A percentile compares a stretch with the other conserved stretches of the same genome.
Evolutionary conservation across 1,284 basidiomycete genomes (phyloP).

Genomic region (Heterobasidion annosum): DNA sequence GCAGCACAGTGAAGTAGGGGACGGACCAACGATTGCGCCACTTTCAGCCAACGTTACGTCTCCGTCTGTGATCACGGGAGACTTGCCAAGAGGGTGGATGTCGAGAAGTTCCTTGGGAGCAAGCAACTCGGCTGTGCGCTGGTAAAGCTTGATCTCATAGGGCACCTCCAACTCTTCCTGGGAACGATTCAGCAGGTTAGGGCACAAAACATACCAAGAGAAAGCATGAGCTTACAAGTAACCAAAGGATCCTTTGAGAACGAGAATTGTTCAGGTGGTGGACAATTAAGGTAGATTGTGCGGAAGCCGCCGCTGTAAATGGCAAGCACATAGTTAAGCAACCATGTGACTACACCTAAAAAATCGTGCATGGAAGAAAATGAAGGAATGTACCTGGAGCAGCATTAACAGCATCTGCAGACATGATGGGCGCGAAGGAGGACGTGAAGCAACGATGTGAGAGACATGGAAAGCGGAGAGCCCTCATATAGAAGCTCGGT

Average conservation of each 20-base stretch:
- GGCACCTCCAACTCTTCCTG: slow-evolving; percentile 21
- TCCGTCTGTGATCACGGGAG: slow-evolving; percentile 39
- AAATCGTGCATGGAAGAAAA: too few relatives aligned
- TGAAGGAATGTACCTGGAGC: slow-evolving; percentile 13
- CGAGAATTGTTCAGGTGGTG: slow-evolving; percentile 45
- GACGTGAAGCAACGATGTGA: not conserved
- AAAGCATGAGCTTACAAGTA: slow-evolving; percentile 27
- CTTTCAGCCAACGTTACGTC: slow-evolving; percentile 35
- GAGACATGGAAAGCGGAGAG: not conserved
- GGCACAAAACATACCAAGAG: not conserved
- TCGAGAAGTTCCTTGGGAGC: slow-evolving; percentile 26
- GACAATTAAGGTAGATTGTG: slow-evolving; percentile 19
- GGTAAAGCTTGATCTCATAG: slow-evolving; percentile 20
- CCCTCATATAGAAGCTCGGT: not conserved
- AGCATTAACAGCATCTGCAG: slow-evolving; percentile 28
- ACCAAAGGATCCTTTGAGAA: slow-evolving; percentile 44
- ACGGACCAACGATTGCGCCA: slow-evolving; percentile 37
- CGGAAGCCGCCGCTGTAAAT: too few relatives aligned
- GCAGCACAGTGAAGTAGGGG: not conserved
- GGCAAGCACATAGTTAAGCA: too few relatives aligned
- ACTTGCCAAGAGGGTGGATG: slow-evolving; percentile 35
- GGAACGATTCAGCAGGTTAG: not conserved
- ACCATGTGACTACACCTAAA: too few relatives aligned
- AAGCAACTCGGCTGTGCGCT: slow-evolving; percentile 13
- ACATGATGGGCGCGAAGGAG: slow-evolving; percentile 18